Percentiles rank a stretch among this genome's conserved stretches.
Conservation (phyloP, 306 rosid species). For the Dryas alaskensis region DNA sequence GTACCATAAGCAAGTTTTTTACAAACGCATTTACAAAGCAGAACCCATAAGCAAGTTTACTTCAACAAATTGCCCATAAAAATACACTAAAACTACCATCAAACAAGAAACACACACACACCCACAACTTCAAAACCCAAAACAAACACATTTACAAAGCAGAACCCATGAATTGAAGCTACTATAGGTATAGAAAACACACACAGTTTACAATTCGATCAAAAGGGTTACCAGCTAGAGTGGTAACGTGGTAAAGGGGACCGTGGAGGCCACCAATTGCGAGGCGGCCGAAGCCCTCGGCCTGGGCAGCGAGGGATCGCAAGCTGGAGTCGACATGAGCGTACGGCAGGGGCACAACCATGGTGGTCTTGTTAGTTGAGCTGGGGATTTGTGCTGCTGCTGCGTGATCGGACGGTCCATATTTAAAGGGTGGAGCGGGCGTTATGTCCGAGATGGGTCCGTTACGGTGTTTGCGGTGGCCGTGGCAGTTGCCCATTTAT, state of each 20-base stretch:
- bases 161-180: background rate
- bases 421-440: slow-evolving; percentile 34
- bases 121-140: background rate
- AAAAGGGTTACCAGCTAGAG: slow-evolving; percentile 54
- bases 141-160: background rate
- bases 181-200: background rate
- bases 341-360: slow-evolving; percentile 60
- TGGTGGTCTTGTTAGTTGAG: slow-evolving; percentile 16
- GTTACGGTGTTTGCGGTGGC: slow-evolving; percentile 39
- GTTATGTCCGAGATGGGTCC: slow-evolving; percentile 23
- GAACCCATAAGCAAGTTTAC: background rate
- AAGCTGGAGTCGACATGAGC: slow-evolving; percentile 56
- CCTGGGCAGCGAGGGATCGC: slow-evolving; percentile 74
- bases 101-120: background rate
- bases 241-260: slow-evolving; percentile 59
- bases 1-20: background rate
- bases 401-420: slow-evolving; percentile 8
- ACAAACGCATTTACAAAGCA: too few species aligned
- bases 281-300: slow-evolving; percentile 83
- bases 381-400: slow-evolving; percentile 17
- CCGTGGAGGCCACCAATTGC: slow-evolving; percentile 92
- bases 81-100: background rate
- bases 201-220: background rate
- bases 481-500: slow-evolving; percentile 66
- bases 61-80: background rate